Conservation (phyloP, 495 filamentous ascomycete species). For the Copromyces sp. region DNA sequence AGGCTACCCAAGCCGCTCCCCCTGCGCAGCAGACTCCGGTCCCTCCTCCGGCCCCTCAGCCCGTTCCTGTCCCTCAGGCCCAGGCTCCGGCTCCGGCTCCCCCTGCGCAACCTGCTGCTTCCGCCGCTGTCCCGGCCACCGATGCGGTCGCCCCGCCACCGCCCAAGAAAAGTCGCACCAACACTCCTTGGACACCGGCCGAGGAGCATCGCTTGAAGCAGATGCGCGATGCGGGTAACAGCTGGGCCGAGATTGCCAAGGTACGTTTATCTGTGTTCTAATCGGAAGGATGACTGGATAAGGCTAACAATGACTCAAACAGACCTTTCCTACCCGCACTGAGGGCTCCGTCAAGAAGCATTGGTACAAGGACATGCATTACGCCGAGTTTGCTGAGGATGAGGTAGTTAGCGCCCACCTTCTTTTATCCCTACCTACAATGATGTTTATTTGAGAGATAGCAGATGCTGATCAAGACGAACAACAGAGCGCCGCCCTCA, state of each 20-base stretch:
- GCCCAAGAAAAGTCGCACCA: conserved; percentile 86
- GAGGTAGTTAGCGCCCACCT: conserved; percentile 52
- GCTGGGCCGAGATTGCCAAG: conserved; percentile 98
- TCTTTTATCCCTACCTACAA: conserved; percentile 2
- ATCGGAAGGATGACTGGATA: background rate
- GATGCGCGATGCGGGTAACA: conserved; percentile 87
- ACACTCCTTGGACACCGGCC: conserved; percentile 93
- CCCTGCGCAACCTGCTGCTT: conserved; percentile 24
- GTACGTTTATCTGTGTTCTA: conserved; percentile 29
- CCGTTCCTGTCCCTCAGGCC: conserved; percentile 15
- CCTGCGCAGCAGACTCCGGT: conserved; percentile 14
- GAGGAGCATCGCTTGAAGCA: conserved; percentile 87
- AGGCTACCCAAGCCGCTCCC: conserved; percentile 13
- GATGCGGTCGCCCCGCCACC: conserved; percentile 42
- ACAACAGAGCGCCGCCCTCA: conserved; percentile 65
- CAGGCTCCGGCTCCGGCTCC: conserved; percentile 14
- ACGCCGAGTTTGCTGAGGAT: conserved; percentile 96
- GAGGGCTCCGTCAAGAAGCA: conserved; percentile 99
- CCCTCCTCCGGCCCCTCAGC: conserved; percentile 8
- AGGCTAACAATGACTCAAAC: conserved; percentile 16
- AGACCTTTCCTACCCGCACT: conserved; percentile 87
- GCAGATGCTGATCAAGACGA: conserved; percentile 20
- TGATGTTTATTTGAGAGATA: background rate
- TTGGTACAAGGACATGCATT: conserved; percentile 99
- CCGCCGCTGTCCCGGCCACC: conserved; percentile 23